These are phyloP conservation scores for Nannochloropsis salina DNA, from an alignment of 108 stramenopile species.

Conservation along the genomic window DNA sequence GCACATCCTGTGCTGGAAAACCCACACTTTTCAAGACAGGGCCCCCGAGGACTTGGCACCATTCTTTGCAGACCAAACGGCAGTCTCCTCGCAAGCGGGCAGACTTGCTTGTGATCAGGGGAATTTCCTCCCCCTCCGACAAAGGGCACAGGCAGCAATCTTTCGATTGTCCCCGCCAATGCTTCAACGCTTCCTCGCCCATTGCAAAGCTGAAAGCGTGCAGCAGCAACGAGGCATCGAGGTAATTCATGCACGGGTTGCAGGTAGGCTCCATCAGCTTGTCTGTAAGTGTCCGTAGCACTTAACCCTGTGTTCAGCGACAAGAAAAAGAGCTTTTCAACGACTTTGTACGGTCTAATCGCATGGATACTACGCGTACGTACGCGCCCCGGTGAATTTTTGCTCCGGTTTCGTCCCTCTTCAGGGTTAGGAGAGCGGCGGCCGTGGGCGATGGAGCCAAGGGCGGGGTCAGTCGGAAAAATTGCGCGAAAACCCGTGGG, in stretches of 20 bases:
- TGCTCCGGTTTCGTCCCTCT: no score
- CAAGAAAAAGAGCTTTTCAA: no score
- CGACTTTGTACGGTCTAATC: no score
- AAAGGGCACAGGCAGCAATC: neutral
- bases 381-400: no score
- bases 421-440: no score
- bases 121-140: neutral
- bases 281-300: no score
- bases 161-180: neutral
- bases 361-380: no score
- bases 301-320: no score
- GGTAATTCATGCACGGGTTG: neutral
- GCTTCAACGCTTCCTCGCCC: slow-evolving; percentile 2
- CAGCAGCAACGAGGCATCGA: slow-evolving; percentile 10
- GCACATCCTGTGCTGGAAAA: neutral
- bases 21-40: neutral
- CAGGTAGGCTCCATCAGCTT: no score
- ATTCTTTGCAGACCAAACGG: neutral
- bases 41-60: neutral
- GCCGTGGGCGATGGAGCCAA: no score
- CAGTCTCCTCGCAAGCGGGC: neutral
- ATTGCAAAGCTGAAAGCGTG: neutral
- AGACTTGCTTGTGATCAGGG: neutral
- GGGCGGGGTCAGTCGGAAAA: no score
- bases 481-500: no score